Base-by-base conservation (phyloP, 2,329 filamentous ascomycete genomes). In the Xylaria sp. region DNA sequence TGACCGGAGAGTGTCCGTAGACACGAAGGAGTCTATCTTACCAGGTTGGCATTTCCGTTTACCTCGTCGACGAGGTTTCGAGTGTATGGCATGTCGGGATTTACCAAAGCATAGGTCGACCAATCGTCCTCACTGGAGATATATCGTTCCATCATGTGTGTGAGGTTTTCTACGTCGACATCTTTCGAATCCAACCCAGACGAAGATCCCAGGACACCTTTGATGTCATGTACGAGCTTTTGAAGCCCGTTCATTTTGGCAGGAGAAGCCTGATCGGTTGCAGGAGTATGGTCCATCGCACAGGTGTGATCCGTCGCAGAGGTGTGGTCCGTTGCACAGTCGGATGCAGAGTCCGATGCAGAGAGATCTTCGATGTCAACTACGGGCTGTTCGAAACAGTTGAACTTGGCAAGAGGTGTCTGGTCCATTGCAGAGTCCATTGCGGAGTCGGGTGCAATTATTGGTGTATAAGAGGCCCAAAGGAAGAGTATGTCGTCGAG, bases 1-100 rank as follows among this genome's bases (percentile, higher is more conserved):
- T 29, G 21, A 7, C 43, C 21, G 17, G 26, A 18, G 4, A 17
- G 34, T 16, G 46, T 13, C 22, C 18, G 18, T 29, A 34, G 42
- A 47, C 44, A 43, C 40, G 19, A 34, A 34, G 29, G 16, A 18
- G 50, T 45, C 50, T 48, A 21, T 63, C 76, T 60, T 70, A 81
- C 78, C 61, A 81, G 62, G 63, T 81, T 82, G 66, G 76, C 78
- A 60, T 81, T 80, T 11, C 86, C 91, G 64, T 96, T 96, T 2
- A 92, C 91, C 69, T 92, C 88, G 66, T 96, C 91, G 41, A 97
- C 91, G 3, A 96, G 81, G 69, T 96, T 96, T 50, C 92, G 78
- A 11, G 92, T 96, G 71, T 96, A 97, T 1, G 83, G 82, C 64
- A 86, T 80, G 59, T 79, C 85, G 17, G 75, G 63, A 66, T 96